Base-by-base conservation (phyloP, 768 basidiomycete species). In the Tricholoma hemisulphureum region DNA sequence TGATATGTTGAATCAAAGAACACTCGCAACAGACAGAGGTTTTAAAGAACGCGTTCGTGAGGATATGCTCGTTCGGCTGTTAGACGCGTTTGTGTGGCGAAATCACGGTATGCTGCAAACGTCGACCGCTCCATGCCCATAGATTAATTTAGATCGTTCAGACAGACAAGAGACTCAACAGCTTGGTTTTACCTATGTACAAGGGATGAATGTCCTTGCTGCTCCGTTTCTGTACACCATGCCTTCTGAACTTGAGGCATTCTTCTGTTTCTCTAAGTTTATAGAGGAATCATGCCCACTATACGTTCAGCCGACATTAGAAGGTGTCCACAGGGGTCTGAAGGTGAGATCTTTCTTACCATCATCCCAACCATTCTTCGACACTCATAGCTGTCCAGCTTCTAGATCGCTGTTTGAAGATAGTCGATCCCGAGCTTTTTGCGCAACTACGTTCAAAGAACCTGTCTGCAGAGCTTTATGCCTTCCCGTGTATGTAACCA, bases 161-260 rank as follows among this genome's bases (percentile, higher is more conserved):
- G 91, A 93, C 65, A 79, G 85, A 61, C 87, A 89, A 71, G 89
- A 92, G 65, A 78, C 77, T 1, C 83, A 89, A n/a, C 86, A 86
- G 57, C 81, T 93, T 39, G 91, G 85, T 8, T 97, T 98, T 73
- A 94, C 92, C 28, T 99, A 98, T 66, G 95, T 99, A 8, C 96
- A 99, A 74, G 97, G 97, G 28, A 98, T 97, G 94, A 99, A 99
- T 70, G 97, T 98, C 49, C 86, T 99, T 32, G 94, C 95, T 20
- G 97, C 97, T 2, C 97, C 97, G 0, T 99, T 98, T 72, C 81
- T 99, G 26, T 99, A 97, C 69, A 93, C 91, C 10, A 91, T 98
- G 86, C 95, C 97, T 6, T 94, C 94, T 9, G 94, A 99, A 71
- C 74, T 98, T n/a, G 97, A 99, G 72, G 97, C 97, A 1, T 99